Evolutionary conservation across 139 green algal genomes (phyloP), one percentile per base, ranked within the genome.

Genomic region (Ulvella scutata): DNA sequence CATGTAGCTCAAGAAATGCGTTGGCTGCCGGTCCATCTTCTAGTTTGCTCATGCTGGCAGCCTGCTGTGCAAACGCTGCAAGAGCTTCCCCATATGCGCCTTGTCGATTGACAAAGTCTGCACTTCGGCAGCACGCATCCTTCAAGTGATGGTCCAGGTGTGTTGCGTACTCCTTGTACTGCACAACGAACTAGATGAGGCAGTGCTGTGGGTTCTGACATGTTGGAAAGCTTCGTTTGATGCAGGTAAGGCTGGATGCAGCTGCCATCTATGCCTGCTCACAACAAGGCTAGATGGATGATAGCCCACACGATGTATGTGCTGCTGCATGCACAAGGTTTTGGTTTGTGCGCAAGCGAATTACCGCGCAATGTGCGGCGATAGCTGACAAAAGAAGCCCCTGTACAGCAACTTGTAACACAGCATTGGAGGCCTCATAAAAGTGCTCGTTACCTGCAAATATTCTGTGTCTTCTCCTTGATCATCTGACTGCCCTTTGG

Each of bases 111-210:
- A 81, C 44, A 17, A 74, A 33, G 23, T 37, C 59, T 3, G 77
- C 77, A 38, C 73, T 62, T 4, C 77, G 84, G 84, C 75, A 96
- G 88, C 26, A 89, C 10, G 86, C 89, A 81, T 97, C 93, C 3
- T 43, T 77, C 60, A 97, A 77, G 79, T 97, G 91, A 0, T 61
- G 59, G 79, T 97, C 93, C 60, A 98, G 87, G 34, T 82, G 73
- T 35, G 79, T 77, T 33, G 96, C 80, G 80, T 97, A 97, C 35
- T 92, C 86, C 4, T 84, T 80, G 17, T 85, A 79, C 77, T 84
- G 73, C 72, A 37, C 3, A 26, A 26, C 51, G 21, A n/a, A n/a
- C n/a, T n/a, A n/a, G n/a, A n/a, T n/a, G n/a, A n/a, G n/a, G n/a
- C n/a, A n/a, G n/a, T n/a, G n/a, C n/a, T n/a, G n/a, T n/a, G n/a